Percentiles rank a stretch among this genome's conserved stretches.
Evolutionary conservation across 106 monocot species (phyloP).

Genomic region (Ottelia alismoides): DNA sequence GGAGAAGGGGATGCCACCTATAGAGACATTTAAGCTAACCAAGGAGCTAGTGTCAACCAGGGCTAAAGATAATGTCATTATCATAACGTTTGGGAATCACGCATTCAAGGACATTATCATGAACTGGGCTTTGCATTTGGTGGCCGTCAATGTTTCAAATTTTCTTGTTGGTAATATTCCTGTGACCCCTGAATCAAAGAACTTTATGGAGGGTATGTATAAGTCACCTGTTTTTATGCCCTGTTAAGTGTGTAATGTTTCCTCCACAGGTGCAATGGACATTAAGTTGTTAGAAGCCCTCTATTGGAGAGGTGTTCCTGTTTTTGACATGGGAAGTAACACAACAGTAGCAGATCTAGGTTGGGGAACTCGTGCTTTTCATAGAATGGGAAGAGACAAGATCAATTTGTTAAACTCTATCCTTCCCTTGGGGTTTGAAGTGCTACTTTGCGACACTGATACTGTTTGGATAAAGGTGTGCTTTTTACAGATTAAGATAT

Average conservation of each 20-base stretch:
- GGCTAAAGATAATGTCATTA: constrained; percentile 53
- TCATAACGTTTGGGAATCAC: constrained; percentile 82
- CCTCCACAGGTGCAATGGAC: constrained; percentile 65
- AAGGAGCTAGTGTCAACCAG: constrained; percentile 44
- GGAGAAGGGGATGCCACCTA: constrained; percentile 34
- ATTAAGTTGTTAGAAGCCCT: constrained; percentile 54
- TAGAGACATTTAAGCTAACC: constrained; percentile 41
- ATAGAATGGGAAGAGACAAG: constrained; percentile 87
- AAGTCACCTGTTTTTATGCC: no score
- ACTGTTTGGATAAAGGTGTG: constrained; percentile 98
- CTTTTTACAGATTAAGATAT: no score
- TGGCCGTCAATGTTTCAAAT: constrained; percentile 59
- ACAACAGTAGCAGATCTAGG: constrained; percentile 65
- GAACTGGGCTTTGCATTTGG: constrained; percentile 78
- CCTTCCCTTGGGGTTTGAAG: constrained; percentile 69
- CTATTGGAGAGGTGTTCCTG: constrained; percentile 84
- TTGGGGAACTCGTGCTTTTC: constrained; percentile 79
- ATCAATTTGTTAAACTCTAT: constrained; percentile 63
- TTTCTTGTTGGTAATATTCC: constrained; percentile 65
- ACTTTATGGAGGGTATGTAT: not conserved
- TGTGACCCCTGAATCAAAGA: not conserved
- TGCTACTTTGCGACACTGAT: constrained; percentile 88
- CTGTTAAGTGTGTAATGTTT: no score
- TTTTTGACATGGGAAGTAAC: constrained; percentile 82
- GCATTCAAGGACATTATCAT: constrained; percentile 84